Evolutionary conservation across 2,329 filamentous ascomycete species (phyloP).

Genomic region (Trichoderma atrobrunneum): DNA sequence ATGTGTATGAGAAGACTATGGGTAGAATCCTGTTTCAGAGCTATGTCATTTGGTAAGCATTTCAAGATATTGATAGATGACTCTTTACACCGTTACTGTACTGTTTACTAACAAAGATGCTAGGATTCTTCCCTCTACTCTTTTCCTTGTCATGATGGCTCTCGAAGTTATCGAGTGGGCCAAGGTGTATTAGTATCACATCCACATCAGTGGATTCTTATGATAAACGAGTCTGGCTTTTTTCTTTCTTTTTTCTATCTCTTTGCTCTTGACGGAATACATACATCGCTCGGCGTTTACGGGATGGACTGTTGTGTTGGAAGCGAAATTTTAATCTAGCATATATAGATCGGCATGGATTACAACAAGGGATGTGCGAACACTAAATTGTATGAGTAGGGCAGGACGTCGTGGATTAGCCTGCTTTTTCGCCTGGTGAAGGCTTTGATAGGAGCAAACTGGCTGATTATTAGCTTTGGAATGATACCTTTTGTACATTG

Average conservation of each 20-base stretch:
- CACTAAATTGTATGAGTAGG: conserved; percentile 11
- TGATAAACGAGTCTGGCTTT: neutral
- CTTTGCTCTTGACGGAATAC: neutral
- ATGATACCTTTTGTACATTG: neutral
- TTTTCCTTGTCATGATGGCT: conserved; percentile 85
- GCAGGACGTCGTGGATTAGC: neutral
- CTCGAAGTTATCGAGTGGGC: conserved; percentile 94
- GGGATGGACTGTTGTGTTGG: neutral
- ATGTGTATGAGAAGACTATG: conserved; percentile 94
- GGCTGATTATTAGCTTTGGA: neutral
- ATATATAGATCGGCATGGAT: conserved; percentile 5
- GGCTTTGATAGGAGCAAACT: neutral
- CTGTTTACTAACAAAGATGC: conserved; percentile 29
- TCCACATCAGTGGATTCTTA: neutral
- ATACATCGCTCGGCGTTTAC: neutral
- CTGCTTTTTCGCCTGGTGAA: neutral
- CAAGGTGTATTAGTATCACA: conserved; percentile 13
- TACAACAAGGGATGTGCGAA: neutral
- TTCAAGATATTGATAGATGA: neutral
- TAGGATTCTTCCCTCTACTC: conserved; percentile 89
- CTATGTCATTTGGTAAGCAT: conserved; percentile 72
- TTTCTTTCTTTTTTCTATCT: neutral
- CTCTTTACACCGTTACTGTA: neutral
- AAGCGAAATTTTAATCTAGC: neutral
- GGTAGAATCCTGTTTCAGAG: conserved; percentile 90